phyloP scores from a whole-genome alignment of 2,329 filamentous ascomycete species.

The Geoglossum cookeanum region DNA sequence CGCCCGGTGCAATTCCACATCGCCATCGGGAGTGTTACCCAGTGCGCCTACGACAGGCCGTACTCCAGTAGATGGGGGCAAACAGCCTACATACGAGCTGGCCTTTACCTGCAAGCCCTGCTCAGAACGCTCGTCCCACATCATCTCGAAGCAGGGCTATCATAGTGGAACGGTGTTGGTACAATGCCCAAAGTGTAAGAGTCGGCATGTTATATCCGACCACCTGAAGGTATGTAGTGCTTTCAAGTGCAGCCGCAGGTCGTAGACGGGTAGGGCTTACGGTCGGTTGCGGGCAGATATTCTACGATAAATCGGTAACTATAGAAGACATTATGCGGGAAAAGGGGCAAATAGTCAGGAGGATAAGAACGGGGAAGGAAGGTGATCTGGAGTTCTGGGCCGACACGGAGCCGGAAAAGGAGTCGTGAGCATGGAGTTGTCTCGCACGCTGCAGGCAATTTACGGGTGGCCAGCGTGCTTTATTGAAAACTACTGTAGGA shows the following conservation, averaged over 20 bases:
- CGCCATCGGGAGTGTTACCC: background rate
- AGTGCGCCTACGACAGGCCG: background rate
- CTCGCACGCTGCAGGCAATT: background rate
- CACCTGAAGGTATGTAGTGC: constrained; percentile 42
- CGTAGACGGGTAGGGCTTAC: constrained; percentile 3
- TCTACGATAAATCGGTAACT: constrained; percentile 49
- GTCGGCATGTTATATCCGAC: constrained; percentile 80
- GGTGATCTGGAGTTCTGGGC: constrained; percentile 91
- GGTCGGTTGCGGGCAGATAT: constrained; percentile 32
- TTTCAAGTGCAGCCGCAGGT: background rate
- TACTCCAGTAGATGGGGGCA: constrained; percentile 10
- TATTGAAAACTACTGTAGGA: background rate
- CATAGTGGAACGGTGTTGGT: constrained; percentile 80
- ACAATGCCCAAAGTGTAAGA: constrained; percentile 68
- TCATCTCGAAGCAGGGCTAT: constrained; percentile 84
- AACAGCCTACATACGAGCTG: constrained; percentile 57
- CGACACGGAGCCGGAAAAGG: constrained; percentile 32
- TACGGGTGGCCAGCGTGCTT: background rate
- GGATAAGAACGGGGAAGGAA: constrained; percentile 43
- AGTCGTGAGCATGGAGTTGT: background rate
- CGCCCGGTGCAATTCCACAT: background rate
- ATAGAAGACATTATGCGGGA: constrained; percentile 61
- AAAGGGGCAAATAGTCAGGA: constrained; percentile 55
- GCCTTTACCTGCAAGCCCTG: constrained; percentile 90
- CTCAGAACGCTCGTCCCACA: constrained; percentile 58